phyloP scores from a whole-genome alignment of 129 eudicot species.

The Artemisia tridentata region DNA sequence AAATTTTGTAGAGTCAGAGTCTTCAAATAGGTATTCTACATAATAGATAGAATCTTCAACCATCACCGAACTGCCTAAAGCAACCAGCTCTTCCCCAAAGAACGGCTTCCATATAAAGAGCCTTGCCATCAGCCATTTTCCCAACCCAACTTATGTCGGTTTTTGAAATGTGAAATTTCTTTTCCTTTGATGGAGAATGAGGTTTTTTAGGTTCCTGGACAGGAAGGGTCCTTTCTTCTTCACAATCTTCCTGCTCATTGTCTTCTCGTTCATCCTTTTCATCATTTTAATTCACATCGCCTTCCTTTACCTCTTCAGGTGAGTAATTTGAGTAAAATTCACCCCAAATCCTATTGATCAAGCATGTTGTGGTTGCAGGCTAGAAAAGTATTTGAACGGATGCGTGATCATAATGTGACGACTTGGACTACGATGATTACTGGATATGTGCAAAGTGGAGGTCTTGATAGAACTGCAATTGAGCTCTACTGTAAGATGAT shows the following conservation, averaged over 20 bases:
- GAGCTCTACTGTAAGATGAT: no score
- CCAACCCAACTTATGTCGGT: slow-evolving; percentile 70
- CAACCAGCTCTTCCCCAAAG: slow-evolving; percentile 56
- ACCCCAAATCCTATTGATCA: slow-evolving; percentile 91
- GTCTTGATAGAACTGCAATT: no score
- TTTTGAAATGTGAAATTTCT: slow-evolving; percentile 29
- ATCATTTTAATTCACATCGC: slow-evolving; percentile 47
- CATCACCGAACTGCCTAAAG: slow-evolving; percentile 58
- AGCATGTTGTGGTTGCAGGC: slow-evolving; percentile 91
- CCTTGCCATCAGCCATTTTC: slow-evolving; percentile 40
- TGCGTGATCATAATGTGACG: no score
- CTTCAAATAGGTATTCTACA: slow-evolving; percentile 85
- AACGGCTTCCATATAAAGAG: slow-evolving; percentile 52
- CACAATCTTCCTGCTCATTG: slow-evolving; percentile 58
- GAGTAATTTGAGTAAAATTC: slow-evolving; percentile 82
- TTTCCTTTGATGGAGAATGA: slow-evolving; percentile 25
- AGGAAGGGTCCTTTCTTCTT: slow-evolving; percentile 34
- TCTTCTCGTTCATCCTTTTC: slow-evolving; percentile 66
- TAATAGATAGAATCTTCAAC: slow-evolving; percentile 59
- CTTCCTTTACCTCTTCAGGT: slow-evolving; percentile 70
- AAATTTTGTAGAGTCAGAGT: slow-evolving; percentile 54
- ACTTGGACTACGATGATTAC: no score
- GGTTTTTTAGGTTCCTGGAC: slow-evolving; percentile 28
- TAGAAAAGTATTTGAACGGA: no score
- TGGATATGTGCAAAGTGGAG: no score